A percentile compares a stretch with the other conserved stretches of the same genome.
phyloP scores from a whole-genome alignment of 106 monocot species.

The Acorus gramineus region DNA sequence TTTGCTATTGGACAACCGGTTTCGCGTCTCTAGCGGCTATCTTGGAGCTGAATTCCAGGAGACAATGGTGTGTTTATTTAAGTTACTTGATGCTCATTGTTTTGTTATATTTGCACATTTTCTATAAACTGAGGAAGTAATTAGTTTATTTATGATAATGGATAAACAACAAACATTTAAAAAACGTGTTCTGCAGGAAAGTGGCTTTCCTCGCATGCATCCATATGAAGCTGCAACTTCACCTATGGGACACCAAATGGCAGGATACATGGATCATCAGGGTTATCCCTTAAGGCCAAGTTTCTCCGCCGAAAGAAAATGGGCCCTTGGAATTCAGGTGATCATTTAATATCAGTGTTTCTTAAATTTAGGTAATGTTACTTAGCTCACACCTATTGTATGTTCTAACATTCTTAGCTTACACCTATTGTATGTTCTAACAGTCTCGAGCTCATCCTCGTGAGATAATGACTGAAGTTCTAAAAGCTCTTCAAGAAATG shows the following conservation, averaged over 20 bases:
- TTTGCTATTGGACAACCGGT: constrained; percentile 61
- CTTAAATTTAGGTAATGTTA: too few relatives aligned
- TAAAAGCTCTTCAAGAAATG: constrained; percentile 84
- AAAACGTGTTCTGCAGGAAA: constrained; percentile 28
- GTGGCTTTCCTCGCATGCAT: constrained; percentile 14
- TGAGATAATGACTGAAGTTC: constrained; percentile 78
- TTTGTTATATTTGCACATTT: neutral
- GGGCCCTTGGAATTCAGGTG: constrained; percentile 90
- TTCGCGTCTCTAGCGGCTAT: constrained; percentile 60
- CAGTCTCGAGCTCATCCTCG: constrained; percentile 83
- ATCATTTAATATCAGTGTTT: neutral
- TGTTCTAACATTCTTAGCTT: neutral
- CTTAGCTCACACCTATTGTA: too few relatives aligned
- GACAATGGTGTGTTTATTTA: constrained; percentile 33
- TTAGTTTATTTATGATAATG: neutral
- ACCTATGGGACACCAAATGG: constrained; percentile 18
- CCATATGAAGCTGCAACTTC: constrained; percentile 22
- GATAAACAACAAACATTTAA: too few relatives aligned
- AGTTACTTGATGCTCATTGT: neutral
- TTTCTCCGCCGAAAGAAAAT: constrained; percentile 62
- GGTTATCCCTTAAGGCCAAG: constrained; percentile 29
- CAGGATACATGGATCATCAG: constrained; percentile 48
- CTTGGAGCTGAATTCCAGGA: constrained; percentile 69
- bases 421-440: neutral
- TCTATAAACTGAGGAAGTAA: neutral